Base-by-base conservation (phyloP, 140 eudicot species). In the Cichorium intybus region DNA sequence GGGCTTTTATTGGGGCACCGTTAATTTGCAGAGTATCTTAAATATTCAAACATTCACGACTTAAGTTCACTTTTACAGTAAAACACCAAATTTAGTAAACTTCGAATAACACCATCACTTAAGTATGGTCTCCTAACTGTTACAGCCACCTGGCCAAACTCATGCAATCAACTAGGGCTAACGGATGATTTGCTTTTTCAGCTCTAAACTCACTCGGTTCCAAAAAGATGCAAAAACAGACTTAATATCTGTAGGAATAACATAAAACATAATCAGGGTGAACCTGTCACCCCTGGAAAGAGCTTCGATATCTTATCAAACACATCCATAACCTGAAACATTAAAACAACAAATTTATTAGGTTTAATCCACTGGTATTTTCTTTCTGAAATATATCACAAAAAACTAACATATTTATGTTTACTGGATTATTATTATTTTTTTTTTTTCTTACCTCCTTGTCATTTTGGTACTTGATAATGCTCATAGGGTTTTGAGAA, bases 401-500 rank as follows among this genome's bases (percentile, higher is more conserved):
- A 24, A 24, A 37, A 51, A 18, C 1, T 16, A 27, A 29, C n/a
- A 21, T 11, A 6, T 3, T n/a, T 9, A 12, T 63, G 11, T 49
- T 24, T 6, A 63, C 11, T 46, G 14, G 57, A 63, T 46, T 43
- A 43, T 47, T 41, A 16, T 18, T 14, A 2, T 9, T 22, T 10
- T 6, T 35, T 56, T 55, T 8, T 46, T 4, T 6, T 31, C 31
- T 68, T 75, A 93, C 99, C 99, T 93, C 99, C 77, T 86, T 85
- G 81, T 93, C 99, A n/a, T 93, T 88, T 81, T 93, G 97, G 77
- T 93, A 93, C 77, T 93, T 85, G 50, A 86, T 81, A 29, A 93
- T 93, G 69, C 95, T 93, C 86, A 85, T 29, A 1, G 99, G 99
- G 68, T 88, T 88, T 70, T 93, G 99, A 24, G 99, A 93, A 60